Conservation (phyloP, 2,329 filamentous ascomycete species). For the Alternaria postmessia region DNA sequence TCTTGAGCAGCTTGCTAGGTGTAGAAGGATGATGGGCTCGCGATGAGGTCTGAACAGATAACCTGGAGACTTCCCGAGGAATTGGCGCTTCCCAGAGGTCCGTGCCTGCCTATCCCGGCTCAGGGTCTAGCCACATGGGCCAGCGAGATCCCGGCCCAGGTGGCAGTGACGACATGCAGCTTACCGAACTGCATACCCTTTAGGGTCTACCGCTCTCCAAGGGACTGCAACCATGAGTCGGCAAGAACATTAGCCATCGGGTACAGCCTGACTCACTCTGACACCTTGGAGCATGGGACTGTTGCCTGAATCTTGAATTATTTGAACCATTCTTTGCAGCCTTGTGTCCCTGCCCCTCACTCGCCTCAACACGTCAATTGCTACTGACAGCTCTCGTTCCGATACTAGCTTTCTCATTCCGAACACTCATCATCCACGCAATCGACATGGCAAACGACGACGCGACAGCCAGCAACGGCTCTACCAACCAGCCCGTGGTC, state of each 20-base stretch:
- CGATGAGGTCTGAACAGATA: slow-evolving; percentile 19
- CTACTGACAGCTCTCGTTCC: slow-evolving; percentile 14
- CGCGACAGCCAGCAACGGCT: slow-evolving; percentile 19
- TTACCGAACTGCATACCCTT: slow-evolving; percentile 14
- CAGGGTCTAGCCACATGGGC: slow-evolving; percentile 28
- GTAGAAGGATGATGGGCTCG: neutral
- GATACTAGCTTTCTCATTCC: slow-evolving; percentile 19
- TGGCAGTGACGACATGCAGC: slow-evolving; percentile 25
- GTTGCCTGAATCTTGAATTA: neutral
- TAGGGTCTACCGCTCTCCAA: neutral
- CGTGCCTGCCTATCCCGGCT: slow-evolving; percentile 6
- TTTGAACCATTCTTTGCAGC: neutral
- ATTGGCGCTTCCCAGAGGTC: slow-evolving; percentile 15
- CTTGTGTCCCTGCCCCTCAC: slow-evolving; percentile 13
- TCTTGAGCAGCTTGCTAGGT: slow-evolving; percentile 15
- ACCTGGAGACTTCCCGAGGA: slow-evolving; percentile 7
- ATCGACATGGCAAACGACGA: slow-evolving; percentile 33
- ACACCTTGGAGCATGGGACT: neutral
- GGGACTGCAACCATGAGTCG: slow-evolving; percentile 14
- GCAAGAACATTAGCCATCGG: neutral
- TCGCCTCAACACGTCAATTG: slow-evolving; percentile 12
- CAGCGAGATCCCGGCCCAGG: slow-evolving; percentile 17
- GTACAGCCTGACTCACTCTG: neutral
- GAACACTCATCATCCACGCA: slow-evolving; percentile 1
- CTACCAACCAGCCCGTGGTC: slow-evolving; percentile 67